Percentiles rank a stretch among this genome's conserved stretches.
These are phyloP conservation scores for Heracleum sosnowskyi DNA, from an alignment of 129 eudicot species.

Conservation along the genomic window DNA sequence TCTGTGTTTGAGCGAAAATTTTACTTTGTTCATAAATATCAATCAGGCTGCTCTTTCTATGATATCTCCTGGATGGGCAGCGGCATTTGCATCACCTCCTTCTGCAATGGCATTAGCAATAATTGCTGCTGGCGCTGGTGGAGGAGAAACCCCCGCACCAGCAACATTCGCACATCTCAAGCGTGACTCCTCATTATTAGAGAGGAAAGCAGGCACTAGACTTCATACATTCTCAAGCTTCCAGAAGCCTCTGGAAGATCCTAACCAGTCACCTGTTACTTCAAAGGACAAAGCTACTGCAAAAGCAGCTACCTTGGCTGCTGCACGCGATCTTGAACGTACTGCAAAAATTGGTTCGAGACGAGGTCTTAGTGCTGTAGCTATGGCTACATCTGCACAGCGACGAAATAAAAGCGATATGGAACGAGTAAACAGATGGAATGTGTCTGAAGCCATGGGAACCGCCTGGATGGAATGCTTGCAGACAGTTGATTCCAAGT, in stretches of 20 bases:
- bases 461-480: constrained; percentile 96
- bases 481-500: constrained; percentile 69
- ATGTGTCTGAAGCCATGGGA: constrained; percentile 91
- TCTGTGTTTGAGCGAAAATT: not conserved
- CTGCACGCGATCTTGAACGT: constrained; percentile 97
- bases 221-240: constrained; percentile 92
- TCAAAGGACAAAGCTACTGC: constrained; percentile 88
- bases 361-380: constrained; percentile 98
- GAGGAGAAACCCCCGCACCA: constrained; percentile 75
- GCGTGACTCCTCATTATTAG: constrained; percentile 63
- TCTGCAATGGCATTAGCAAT: constrained; percentile 95
- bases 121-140: constrained; percentile 99
- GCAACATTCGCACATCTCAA: constrained; percentile 48
- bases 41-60: constrained; percentile 90
- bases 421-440: constrained; percentile 97
- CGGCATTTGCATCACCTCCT: constrained; percentile 99
- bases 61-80: constrained; percentile 98
- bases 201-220: constrained; percentile 50
- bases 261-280: constrained; percentile 36
- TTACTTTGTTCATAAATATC: not conserved
- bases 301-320: constrained; percentile 95
- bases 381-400: constrained; percentile 96
- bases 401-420: constrained; percentile 65
- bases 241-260: constrained; percentile 53
- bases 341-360: constrained; percentile 94